Evolutionary conservation across 495 filamentous ascomycete species (phyloP).

Genomic region (Neurospora africana): DNA sequence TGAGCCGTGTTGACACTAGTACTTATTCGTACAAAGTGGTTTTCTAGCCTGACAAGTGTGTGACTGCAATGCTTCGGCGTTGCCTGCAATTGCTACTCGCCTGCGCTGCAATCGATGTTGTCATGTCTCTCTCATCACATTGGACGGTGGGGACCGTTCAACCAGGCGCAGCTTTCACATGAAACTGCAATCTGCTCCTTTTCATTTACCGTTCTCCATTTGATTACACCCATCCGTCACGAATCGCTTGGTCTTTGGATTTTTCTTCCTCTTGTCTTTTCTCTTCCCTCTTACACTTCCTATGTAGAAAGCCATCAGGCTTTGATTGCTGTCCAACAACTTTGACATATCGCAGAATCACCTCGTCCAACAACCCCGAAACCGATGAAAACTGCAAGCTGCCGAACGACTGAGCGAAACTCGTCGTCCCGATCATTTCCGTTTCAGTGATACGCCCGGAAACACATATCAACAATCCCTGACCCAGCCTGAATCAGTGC

Average conservation of each 20-base stretch:
- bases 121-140: neutral
- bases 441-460: neutral
- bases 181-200: neutral
- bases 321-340: neutral
- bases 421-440: neutral
- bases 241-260: neutral
- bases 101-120: neutral
- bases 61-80: neutral
- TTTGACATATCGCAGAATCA: neutral
- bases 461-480: neutral
- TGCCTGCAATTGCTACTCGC: neutral
- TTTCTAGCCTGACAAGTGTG: neutral
- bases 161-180: neutral
- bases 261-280: neutral
- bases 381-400: neutral
- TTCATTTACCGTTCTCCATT: neutral
- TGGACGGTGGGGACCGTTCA: neutral
- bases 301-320: neutral
- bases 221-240: neutral
- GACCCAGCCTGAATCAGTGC: neutral
- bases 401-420: neutral
- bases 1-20: neutral
- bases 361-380: neutral
- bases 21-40: neutral
- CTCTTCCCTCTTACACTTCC: neutral